Base-by-base conservation (phyloP, 1,284 basidiomycete genomes). In the Ceratobasidium theobromae region DNA sequence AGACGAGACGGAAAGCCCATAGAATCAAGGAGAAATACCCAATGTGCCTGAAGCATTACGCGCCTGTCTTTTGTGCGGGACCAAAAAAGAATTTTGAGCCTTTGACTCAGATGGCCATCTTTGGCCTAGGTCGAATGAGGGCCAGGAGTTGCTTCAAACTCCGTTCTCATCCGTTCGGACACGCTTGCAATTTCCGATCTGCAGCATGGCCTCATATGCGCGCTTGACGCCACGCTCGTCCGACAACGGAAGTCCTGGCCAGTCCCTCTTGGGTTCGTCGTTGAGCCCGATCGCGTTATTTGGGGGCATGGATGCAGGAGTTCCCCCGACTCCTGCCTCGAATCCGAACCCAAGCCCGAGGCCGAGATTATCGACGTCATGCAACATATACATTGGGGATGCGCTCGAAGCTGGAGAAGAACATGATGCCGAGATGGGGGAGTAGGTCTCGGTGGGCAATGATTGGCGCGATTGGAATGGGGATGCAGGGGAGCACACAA, bases 171-270 rank as follows among this genome's bases (percentile, higher is more conserved):
- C 48, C 40, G 46, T 52, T 48, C 58, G 46, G 14, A 62, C 35
- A 25, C 58, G 58, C 35, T 62, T 62, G 5, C 58, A 45, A 27
- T 16, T 32, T 16, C 58, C 48, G 30, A 51, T 43, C 11, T 57
- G 58, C 25, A 62, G 23, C 23, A 62, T 32, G 32, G 46, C 48
- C 23, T 62, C 58, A 45, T 48, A 62, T 30, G 58, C 48, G 27
- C 58, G 58, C 52, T 62, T 62, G 23, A 62, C 58, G 46, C 58
- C 58, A 21, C 58, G 58, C 25, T 62, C 58, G 35, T 62, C 58
- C 48, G 58, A 62, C 14, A 62, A 48, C 16, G 58, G 58, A 25
- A 62, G 48, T 3, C 58, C 58, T 0, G 58, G 58, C 58, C 58
- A 62, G 38, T 32, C 27, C n/a, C 45, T 28, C 32, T 60, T 60